These are phyloP conservation scores for Leccinum angustisporum DNA, from an alignment of 1,284 basidiomycete species.

Conservation along the genomic window DNA sequence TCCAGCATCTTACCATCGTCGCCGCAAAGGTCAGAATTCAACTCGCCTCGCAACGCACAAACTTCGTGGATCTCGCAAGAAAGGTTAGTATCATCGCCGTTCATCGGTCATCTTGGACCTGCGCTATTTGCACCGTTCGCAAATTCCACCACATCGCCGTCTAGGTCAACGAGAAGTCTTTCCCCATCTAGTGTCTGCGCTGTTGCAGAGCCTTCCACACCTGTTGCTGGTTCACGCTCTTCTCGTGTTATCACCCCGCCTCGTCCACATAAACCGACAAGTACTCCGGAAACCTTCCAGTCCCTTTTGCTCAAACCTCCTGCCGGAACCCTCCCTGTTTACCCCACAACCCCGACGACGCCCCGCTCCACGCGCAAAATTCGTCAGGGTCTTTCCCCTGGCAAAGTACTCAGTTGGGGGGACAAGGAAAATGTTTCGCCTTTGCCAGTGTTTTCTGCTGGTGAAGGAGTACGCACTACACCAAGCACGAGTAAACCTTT, in stretches of 20 bases:
- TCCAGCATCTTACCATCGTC: constrained; percentile 14
- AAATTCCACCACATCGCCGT: background rate
- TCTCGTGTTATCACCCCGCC: constrained; percentile 27
- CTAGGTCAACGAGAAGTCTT: constrained; percentile 1
- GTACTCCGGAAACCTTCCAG: constrained; percentile 35
- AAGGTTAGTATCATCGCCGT: constrained; percentile 16
- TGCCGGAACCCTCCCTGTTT: constrained; percentile 27
- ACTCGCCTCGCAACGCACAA: constrained; percentile 11
- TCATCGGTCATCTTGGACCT: constrained; percentile 30
- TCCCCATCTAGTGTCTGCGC: constrained; percentile 7
- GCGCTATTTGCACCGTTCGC: constrained; percentile 24
- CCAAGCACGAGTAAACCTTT: constrained; percentile 21
- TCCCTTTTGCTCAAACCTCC: constrained; percentile 34
- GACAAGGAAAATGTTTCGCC: constrained; percentile 53
- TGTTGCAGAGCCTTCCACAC: constrained; percentile 26
- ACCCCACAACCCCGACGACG: constrained; percentile 28
- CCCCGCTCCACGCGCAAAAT: constrained; percentile 18
- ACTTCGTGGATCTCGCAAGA: constrained; percentile 2
- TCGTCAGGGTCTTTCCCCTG: constrained; percentile 26
- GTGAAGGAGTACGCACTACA: constrained; percentile 37
- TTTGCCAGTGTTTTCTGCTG: constrained; percentile 29
- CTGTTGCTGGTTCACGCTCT: constrained; percentile 16
- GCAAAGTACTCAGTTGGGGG: constrained; percentile 28
- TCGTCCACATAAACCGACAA: constrained; percentile 31
- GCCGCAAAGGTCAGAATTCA: background rate